Base-by-base conservation (phyloP, 139 green algal species). In the Chlorella ohadii region DNA sequence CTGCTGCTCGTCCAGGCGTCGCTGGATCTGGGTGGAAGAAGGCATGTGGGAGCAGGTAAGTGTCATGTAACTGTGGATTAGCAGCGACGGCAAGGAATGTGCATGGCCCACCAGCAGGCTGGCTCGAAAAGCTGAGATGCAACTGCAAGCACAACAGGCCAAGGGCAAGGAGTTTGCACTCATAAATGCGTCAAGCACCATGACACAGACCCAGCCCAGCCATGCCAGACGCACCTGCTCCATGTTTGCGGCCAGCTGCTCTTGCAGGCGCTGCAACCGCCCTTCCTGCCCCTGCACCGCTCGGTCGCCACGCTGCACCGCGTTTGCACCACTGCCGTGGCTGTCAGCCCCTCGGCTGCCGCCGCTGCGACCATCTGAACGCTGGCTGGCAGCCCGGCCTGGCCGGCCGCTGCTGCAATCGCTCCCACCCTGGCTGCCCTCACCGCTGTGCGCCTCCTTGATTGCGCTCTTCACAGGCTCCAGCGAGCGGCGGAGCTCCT, bases 161-260 rank as follows among this genome's bases (percentile, higher is more conserved):
- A 75, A 55, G 34, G n/a, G n/a, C n/a, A n/a, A n/a, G n/a, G n/a
- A n/a, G n/a, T n/a, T n/a, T n/a, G n/a, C n/a, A n/a, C n/a, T n/a
- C n/a, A n/a, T n/a, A n/a, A n/a, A n/a, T n/a, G n/a, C n/a, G n/a
- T n/a, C n/a, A n/a, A n/a, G n/a, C n/a, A n/a, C n/a, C n/a, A n/a
- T n/a, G n/a, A n/a, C n/a, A n/a, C n/a, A n/a, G n/a, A n/a, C n/a
- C n/a, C 36, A 38, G 71, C 41, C 71, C 15, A 34, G 13, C 28
- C 57, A 20, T 27, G 1, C n/a, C 15, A 59, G 51, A 22, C 51
- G 12, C 76, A 72, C 57, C 70, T 77, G 25, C 25, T 27, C 39
- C 70, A 77, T 77, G 59, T 57, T 72, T 15, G 36, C 0, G 36
- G 56, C 23, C 76, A 82, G 76, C 76, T 82, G 76, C 36, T 72